Evolutionary conservation across 345 rosid genomes (phyloP), one percentile per base, ranked within the genome.

Genomic region (Dipteronia sinensis): DNA sequence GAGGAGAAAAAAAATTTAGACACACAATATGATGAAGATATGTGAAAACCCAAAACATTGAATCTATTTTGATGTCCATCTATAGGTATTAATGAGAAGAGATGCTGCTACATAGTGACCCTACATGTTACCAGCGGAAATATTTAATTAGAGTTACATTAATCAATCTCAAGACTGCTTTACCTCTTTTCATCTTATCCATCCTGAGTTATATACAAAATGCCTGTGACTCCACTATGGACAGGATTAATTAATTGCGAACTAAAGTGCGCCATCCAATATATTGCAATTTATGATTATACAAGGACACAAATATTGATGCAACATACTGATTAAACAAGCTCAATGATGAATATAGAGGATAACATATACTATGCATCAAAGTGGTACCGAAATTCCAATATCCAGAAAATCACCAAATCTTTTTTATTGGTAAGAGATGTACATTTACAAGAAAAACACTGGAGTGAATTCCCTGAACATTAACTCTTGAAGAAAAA

Each of bases 131-230:
- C 42, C 6, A 0, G 17, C 40, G 2, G 47, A 55, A 31, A 56
- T 27, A 71, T 71, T 70, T 71, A 71, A 53, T 29, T 38, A 72
- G 49, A 59, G 22, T n/a, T 22, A 58, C 19, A 42, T 42, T 9
- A 11, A 22, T 73, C 42, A 42, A 15, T 61, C 23, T 2, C 0
- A 23, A 71, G 10, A 55, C 20, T 56, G 31, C 20, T 71, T 70
- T 71, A 10, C 47, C 49, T 23, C 16, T 56, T 71, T 34, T 47
- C 25, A 55, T 23, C 59, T 71, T 34, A 31, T 34, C 46, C 47
- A 53, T 58, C 20, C n/a, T 58, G 25, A 58, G 20, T 19, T 7
- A 20, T 6, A 47, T 23, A 68, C 31, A 62, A 58, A 62, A 27
- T 34, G n/a, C 71, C 42, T 11, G 10, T 72, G 15, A 49, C 47